phyloP scores from a whole-genome alignment of 208 protist genomes.

The Trichomonas tenax region DNA sequence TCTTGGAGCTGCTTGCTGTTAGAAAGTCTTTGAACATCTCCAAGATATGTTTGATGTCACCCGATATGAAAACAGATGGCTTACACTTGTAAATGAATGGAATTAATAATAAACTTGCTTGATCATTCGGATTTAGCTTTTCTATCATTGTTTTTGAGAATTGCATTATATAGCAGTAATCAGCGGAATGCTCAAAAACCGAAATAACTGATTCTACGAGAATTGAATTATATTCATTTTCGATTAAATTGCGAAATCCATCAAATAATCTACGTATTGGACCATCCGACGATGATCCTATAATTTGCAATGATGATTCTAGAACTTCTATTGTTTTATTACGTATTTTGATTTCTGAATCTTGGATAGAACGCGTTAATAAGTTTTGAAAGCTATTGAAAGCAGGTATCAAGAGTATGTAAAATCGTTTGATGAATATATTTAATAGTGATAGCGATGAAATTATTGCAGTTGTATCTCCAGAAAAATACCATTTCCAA shows the following conservation, averaged over 20 bases:
- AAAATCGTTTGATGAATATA: neutral
- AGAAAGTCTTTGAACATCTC: neutral
- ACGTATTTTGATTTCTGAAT: neutral
- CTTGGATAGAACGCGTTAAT: neutral
- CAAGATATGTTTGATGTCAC: neutral
- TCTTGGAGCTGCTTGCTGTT: neutral
- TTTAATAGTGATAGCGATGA: neutral
- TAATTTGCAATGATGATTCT: neutral
- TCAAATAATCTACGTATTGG: neutral
- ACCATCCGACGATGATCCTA: neutral
- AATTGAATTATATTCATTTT: neutral
- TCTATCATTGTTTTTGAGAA: neutral
- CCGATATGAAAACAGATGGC: neutral
- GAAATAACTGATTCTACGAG: neutral
- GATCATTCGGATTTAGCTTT: neutral
- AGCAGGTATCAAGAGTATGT: neutral
- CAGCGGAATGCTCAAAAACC: neutral
- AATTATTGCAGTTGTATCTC: neutral
- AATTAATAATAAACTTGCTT: neutral
- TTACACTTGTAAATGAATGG: neutral
- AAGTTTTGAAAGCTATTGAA: neutral
- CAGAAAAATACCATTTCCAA: neutral
- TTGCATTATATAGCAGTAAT: neutral
- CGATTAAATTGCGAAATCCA: neutral
- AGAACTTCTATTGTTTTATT: neutral